Conservation (phyloP, 2,329 filamentous ascomycete genomes). For the Aspergillus chevalieri region DNA sequence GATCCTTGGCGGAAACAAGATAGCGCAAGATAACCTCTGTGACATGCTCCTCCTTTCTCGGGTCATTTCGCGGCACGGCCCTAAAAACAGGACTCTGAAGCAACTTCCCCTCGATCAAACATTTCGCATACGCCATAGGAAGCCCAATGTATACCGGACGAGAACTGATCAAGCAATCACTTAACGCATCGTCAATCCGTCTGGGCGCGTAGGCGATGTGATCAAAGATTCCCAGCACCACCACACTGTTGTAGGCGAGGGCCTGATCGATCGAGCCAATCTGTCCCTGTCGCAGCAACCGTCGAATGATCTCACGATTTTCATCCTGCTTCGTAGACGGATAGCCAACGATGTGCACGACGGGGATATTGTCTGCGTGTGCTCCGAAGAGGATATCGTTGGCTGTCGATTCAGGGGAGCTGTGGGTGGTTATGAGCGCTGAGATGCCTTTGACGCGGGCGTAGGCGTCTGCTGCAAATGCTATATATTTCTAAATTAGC, state of each 20-base stretch:
- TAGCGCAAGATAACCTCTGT: neutral
- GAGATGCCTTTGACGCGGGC: neutral
- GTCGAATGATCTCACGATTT: neutral
- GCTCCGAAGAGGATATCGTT: neutral
- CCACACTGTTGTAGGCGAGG: neutral
- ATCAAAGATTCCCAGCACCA: neutral
- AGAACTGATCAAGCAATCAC: neutral
- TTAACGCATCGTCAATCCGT: neutral
- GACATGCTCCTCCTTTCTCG: neutral
- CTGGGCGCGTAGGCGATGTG: neutral
- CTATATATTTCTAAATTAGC: neutral
- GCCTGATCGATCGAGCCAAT: neutral
- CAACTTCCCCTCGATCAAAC: neutral
- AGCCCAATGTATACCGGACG: neutral
- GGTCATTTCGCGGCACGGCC: neutral
- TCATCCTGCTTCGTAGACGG: neutral
- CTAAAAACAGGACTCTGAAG: neutral
- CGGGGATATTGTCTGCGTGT: neutral
- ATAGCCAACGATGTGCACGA: neutral
- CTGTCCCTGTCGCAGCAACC: neutral
- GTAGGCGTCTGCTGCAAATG: neutral
- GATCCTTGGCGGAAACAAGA: neutral
- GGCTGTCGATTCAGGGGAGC: neutral
- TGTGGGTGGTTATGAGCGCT: neutral
- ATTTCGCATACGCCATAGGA: neutral